Evolutionary conservation across 1,284 basidiomycete genomes (phyloP), one percentile per base, ranked within the genome.

Genomic region (Ceratobasidium sp.): DNA sequence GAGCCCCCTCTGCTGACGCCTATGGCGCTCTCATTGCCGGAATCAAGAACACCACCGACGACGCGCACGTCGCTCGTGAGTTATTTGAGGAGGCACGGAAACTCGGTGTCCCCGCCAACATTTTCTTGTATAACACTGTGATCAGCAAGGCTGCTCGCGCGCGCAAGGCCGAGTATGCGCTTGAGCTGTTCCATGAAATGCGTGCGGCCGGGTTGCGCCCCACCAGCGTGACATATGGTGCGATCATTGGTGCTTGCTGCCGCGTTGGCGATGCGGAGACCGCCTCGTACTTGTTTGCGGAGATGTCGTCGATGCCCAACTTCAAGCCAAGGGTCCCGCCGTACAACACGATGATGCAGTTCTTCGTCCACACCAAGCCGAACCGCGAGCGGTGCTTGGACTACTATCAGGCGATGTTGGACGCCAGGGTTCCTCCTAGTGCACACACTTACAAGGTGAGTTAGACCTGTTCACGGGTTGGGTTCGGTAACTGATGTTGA

Each of bases 311-410:
- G 46, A 83, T 88, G 73, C 82, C 79, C 29, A 87, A 87, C 73
- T 98, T 95, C 83, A 89, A 84, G 79, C 88, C 95, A 7, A 84
- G 95, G 6, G 88, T 97, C 0, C 96, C 97, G 23, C 96, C 96
- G 4, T 93, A 87, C 82, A 99, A 98, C 80, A 98, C 92, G 42
- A 98, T 99, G 95, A 98, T 99, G 85, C 97, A 99, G 78, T 85
- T 96, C 76, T 97, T 93, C 80, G 89, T 91, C 56, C 87, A 90
- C 71, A 96, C 90, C 25, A 90, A 91, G 75, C 95, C 94, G 1
- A 88, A 94, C 74, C 87, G 95, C 58, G 84, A 85, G 33, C 83
- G 86, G 49, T 89, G 90, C 14, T 78, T 97, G 42, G 80, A 85
- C 73, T 99, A 91, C 78, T 92, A 91, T 77, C 76, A 89, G 64